Conservation (phyloP, 805 yeast genomes). For the Kuraishia hungarica region DNA sequence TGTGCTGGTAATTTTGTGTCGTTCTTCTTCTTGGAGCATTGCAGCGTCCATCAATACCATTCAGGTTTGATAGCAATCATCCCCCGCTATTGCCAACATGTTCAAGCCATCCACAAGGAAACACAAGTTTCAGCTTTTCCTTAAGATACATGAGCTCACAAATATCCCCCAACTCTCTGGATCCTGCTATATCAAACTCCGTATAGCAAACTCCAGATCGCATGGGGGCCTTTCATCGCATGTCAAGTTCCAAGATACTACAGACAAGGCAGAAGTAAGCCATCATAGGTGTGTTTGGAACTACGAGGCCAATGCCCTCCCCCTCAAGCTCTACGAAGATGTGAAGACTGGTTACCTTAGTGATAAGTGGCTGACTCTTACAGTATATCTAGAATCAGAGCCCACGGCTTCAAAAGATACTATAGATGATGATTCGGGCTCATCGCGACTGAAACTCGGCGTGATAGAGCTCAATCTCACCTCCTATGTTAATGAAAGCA, state of each 20-base stretch:
- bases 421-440: constrained; percentile 9
- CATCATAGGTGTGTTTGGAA: constrained; percentile 48
- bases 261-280: constrained; percentile 33
- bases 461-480: constrained; percentile 56
- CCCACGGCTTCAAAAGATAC: not conserved
- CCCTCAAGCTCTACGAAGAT: constrained; percentile 31
- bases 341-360: constrained; percentile 28
- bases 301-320: constrained; percentile 19
- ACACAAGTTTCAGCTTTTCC: constrained; percentile 45
- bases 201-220: constrained; percentile 9
- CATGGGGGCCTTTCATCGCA: constrained; percentile 6
- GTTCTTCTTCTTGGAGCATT: not conserved
- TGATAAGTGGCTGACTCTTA: constrained; percentile 32
- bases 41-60: not conserved
- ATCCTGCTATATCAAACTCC: constrained; percentile 44
- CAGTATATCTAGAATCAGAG: constrained; percentile 24
- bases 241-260: constrained; percentile 21
- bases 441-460: constrained; percentile 50
- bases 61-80: not conserved
- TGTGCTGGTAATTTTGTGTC: too few species aligned
- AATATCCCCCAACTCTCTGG: constrained; percentile 81
- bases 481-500: constrained; percentile 54
- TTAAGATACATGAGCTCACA: constrained; percentile 60
- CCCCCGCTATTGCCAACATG: not conserved
- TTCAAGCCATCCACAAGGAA: constrained; percentile 4